Percentiles rank a stretch among this genome's conserved stretches.
phyloP scores from a whole-genome alignment of 306 rosid species.

The Cyclanthera cordifolia region DNA sequence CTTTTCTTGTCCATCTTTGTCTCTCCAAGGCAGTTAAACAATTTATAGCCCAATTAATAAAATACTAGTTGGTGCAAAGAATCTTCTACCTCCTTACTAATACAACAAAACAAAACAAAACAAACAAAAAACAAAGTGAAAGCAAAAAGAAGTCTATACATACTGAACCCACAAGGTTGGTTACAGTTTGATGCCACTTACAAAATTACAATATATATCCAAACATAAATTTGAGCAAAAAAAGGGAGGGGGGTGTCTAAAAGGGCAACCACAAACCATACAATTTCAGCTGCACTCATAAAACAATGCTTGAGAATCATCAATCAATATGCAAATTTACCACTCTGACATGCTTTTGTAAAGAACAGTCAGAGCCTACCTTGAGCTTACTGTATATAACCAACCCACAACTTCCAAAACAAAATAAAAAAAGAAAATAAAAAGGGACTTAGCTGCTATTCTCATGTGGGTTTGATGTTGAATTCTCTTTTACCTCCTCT shows the following conservation, averaged over 20 bases:
- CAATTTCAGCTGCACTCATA: slow-evolving; percentile 16
- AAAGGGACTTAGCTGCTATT: background rate
- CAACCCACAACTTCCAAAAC: background rate
- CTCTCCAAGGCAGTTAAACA: background rate
- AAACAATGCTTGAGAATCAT: slow-evolving; percentile 18
- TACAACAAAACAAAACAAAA: background rate
- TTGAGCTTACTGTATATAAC: background rate
- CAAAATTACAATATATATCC: background rate
- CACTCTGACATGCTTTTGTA: slow-evolving; percentile 4
- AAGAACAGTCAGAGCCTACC: background rate
- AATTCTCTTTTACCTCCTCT: slow-evolving; percentile 27
- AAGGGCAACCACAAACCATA: slow-evolving; percentile 7
- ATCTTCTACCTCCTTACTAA: background rate
- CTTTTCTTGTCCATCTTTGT: too few relatives aligned
- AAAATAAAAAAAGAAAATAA: background rate
- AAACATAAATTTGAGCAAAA: background rate
- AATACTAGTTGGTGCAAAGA: background rate
- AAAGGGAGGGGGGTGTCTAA: background rate
- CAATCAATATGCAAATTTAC: background rate
- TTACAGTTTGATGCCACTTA: slow-evolving; percentile 12
- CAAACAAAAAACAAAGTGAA: slow-evolving; percentile 3
- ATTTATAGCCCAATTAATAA: background rate
- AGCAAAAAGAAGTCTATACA: background rate
- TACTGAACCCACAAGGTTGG: background rate
- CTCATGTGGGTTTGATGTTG: slow-evolving; percentile 18